Base-by-base conservation (phyloP, 2,329 filamentous ascomycete genomes). In the Fusarium sp. region DNA sequence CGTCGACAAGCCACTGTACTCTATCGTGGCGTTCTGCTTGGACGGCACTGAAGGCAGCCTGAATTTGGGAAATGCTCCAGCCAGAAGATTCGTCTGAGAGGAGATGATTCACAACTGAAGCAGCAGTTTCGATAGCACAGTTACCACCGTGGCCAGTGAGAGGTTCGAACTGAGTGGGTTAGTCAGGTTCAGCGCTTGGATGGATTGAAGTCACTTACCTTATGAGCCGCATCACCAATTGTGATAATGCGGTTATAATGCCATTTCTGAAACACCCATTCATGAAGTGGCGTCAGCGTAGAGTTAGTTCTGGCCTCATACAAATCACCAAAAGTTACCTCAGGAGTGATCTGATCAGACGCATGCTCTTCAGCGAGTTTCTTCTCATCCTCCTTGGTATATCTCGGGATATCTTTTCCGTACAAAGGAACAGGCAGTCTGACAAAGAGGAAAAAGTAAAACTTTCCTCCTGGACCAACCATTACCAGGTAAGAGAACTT, bases 171-270 rank as follows among this genome's bases (percentile, higher is more conserved):
- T 64, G 6, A 0, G 2, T 4, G 10, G 1, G 1, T 2, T 1
- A 7, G 3, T 64, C 13, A 24, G 24, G 24, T 6, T 24, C 24
- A 24, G 24, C 24, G 24, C 24, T 24, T 24, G 6, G 24, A 7
- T 2, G 13, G 3, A 2, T 8, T 12, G 4, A 3, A 8, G 5
- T 4, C 0, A 7, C 16, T 27, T 63, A 63, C 65, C 38, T 67
- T 68, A 10, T 67, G 65, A 8, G 64, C 58, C 0, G 65, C 64
- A 25, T 67, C 64, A 0, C 65, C 65, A 4, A 68, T 47, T 0
- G 47, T 64, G 0, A 68, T 53, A 0, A 55, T 64, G 0, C 64
- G 58, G 10, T 53, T 52, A 1, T 49, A 67, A 6, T 68, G 25
- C 65, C 65, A 68, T 15, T 25, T 58, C 2, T 62, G 13, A 5